Conservation (phyloP, 139 green algal species). For the Coccomyxa sp. region DNA sequence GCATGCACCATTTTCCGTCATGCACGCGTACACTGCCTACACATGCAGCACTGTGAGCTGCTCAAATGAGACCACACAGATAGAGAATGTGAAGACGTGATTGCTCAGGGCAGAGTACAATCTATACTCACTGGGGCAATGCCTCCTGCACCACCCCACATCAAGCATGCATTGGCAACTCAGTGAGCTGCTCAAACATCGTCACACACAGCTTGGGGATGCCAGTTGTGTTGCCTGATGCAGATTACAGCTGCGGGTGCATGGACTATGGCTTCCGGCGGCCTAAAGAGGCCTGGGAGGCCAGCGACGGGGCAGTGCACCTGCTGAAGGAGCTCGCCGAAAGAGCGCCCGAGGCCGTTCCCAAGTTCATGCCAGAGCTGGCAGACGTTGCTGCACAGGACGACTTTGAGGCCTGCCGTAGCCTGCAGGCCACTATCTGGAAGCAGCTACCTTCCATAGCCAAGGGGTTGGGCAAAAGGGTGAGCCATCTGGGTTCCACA, state of each 20-base stretch:
- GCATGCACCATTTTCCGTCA: too few species aligned
- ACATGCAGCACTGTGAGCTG: too few species aligned
- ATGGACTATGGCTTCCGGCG: slow-evolving; percentile 80
- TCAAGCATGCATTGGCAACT: too few species aligned
- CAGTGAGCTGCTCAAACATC: too few species aligned
- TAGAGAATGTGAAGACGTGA: too few species aligned
- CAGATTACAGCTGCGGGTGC: slow-evolving; percentile 67
- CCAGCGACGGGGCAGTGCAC: slow-evolving; percentile 79
- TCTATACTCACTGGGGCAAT: too few species aligned
- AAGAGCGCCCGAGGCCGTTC: slow-evolving; percentile 17
- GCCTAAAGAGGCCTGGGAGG: slow-evolving; percentile 73
- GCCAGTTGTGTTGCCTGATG: not conserved
- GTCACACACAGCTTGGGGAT: too few species aligned
- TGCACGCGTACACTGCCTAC: too few species aligned
- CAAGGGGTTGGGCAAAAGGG: slow-evolving; percentile 52
- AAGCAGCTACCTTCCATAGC: slow-evolving; percentile 64
- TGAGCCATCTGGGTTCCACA: not conserved
- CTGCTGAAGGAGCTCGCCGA: slow-evolving; percentile 66
- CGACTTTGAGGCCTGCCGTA: slow-evolving; percentile 58
- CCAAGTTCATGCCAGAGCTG: slow-evolving; percentile 55
- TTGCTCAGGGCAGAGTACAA: too few species aligned
- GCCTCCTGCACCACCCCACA: too few species aligned
- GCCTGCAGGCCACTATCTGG: slow-evolving; percentile 83
- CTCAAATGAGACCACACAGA: too few species aligned
- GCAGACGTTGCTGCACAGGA: slow-evolving; percentile 51